Base-by-base conservation (phyloP, 2,329 filamentous ascomycete species). In the Aureobasidium sp. region DNA sequence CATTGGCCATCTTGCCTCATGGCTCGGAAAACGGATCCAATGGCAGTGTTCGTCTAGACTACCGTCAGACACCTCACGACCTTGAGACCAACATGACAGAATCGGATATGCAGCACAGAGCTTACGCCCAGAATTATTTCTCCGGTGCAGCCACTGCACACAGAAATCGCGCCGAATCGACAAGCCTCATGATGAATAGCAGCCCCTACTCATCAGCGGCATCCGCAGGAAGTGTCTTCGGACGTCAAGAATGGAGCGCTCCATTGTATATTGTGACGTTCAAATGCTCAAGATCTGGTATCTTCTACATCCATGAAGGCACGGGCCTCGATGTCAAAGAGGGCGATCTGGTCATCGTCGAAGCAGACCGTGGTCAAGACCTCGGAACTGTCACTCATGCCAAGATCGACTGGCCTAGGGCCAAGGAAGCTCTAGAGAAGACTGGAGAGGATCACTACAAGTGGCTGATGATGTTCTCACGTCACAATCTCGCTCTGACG, bases 401-500 rank as follows among this genome's bases (percentile, higher is more conserved):
- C 65, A 92, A 95, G 68, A 86, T 97, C 42, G 89, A 91, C 65
- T 91, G 91, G 82, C 87, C 91, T 67, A 85, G 88, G 57, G 94
- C 94, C 9, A 92, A 94, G 70, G 88, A 94, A 52, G 78, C 91
- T 67, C 96, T 97, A 73, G 90, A 95, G 68, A 87, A 94, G 68
- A 95, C 93, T 67, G 89, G 89, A 2, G 91, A 97, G 72, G 91
- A 97, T 72, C 94, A 99, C 73, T 97, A 96, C 77, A 92, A 91
- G 70, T 97, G 93, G 90, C 82, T 99, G 59, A 96, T 97, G 89
- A 94, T 97, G 89, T 99, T 97, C 74, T 96, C 65, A n/a, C 66
- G 66, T 52, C 73, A 73, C 68, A 74, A 73, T 62, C 67, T 67
- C 67, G n/a, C 67, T 68, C 49, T 62, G 35, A 31, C 59, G 3